Conservation (phyloP, 306 rosid genomes). For the Dalbergia oliveri region DNA sequence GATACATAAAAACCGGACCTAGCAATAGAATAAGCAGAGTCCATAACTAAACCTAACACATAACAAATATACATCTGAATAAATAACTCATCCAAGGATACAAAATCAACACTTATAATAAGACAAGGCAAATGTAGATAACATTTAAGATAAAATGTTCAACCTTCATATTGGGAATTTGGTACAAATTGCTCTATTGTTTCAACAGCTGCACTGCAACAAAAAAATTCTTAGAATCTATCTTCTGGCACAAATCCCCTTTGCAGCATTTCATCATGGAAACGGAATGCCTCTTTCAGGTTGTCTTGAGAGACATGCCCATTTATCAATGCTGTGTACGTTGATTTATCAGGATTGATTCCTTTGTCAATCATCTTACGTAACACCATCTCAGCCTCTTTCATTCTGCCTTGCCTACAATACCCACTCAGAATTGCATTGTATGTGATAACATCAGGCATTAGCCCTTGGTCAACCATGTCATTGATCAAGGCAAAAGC, state of each 20-base stretch:
- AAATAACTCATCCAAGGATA: constrained; percentile 30
- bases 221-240: constrained; percentile 57
- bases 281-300: constrained; percentile 82
- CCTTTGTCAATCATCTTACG: constrained; percentile 81
- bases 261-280: constrained; percentile 94
- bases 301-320: constrained; percentile 87
- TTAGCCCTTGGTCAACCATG: constrained; percentile 79
- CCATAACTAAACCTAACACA: constrained; percentile 16
- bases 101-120: constrained; percentile 24
- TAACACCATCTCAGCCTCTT: constrained; percentile 78
- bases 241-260: constrained; percentile 94
- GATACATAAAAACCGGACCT: constrained; percentile 21
- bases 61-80: constrained; percentile 3
- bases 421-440: constrained; percentile 76
- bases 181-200: constrained; percentile 25
- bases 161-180: constrained; percentile 48
- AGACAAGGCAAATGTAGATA: constrained; percentile 15
- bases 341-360: constrained; percentile 77
- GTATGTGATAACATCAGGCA: constrained; percentile 75
- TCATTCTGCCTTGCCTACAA: constrained; percentile 79
- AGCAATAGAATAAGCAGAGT: not conserved
- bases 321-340: constrained; percentile 79
- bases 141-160: constrained; percentile 27
- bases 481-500: constrained; percentile 66
- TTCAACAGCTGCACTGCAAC: constrained; percentile 24